Base-by-base conservation (phyloP, 2,329 filamentous ascomycete genomes). In the Mariannaea elegans region DNA sequence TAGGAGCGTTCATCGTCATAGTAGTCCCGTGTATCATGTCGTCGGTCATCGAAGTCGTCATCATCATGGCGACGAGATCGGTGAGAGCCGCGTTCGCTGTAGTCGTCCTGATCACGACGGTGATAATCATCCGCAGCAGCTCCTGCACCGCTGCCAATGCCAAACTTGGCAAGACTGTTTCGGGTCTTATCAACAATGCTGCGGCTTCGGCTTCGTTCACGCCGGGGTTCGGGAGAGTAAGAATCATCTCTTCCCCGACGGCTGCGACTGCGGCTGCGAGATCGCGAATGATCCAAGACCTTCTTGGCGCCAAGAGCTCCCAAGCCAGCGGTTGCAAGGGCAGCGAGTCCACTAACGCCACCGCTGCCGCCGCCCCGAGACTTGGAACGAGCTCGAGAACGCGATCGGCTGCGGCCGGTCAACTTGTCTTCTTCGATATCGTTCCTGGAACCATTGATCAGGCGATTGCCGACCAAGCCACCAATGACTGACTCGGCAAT, bases 401-500 rank as follows among this genome's bases (percentile, higher is more conserved):
- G 85, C 24, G 90, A 92, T 44, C 88, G 87, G 65, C 90, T 92
- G 45, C 89, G 84, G 14, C 87, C 85, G 0, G 83, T 86, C 44
- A 75, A 76, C 61, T 77, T 79, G 75, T 84, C 88, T 79, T 82
- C 87, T 71, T 82, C 88, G 73, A 87, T 90, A 72, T 84, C 86
- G 75, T 82, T 86, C 78, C 82, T 84, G 46, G 90, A 87, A 18
- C 94, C 94, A 72, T 97, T 94, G 74, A 97, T 86, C 62, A 97
- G 80, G 54, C 92, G 90, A 77, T 93, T 97, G 42, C 92, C 91
- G 29, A 94, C 87, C 44, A 97, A 84, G 76, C 94, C 94, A 71
- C 93, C 94, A 60, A 97, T 86, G 55, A 96, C 93, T 34, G 94
- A 92, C 75, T 97, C 92, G 38, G 93, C 83, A 56, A 97, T 84